Base-by-base conservation (phyloP, 805 yeast species). In the Huiozyma naganishii region DNA sequence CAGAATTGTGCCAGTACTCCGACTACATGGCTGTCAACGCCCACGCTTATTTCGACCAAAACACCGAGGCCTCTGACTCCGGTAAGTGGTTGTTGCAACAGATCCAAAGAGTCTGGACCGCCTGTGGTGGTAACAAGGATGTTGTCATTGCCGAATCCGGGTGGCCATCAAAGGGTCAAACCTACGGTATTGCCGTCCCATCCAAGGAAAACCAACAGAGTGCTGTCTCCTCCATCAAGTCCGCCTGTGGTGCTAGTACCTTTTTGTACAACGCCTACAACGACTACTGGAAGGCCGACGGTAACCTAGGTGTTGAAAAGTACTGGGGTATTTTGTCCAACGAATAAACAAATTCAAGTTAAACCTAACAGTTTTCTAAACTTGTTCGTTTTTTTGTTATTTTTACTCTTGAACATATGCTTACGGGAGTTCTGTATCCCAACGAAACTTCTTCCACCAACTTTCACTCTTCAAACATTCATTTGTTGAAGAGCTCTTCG, bases 1-100 rank as follows among this genome's bases (percentile, higher is more conserved):
- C 97, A 58, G 90, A 71, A 44, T 80, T 92, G 64, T 90, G 98
- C 77, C 72, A 74, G 33, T 62, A 67, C 65, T 83, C 95, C 46
- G 98, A 92, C 73, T 90, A 87, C 81, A 73, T 87, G 68, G 97
- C 97, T 48, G 83, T 85, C 66, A 92, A 90, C 72, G 96, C 97
- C 55, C 98, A 92, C 68, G 87, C 97, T 58, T 92, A 75, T 88
- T 92, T 92, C 65, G 98, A 90, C 66, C 88, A 90, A 69, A 66
- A 74, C 68, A 76, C 82, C 57, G 71, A 72, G 50, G 92, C 97
- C 56, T 72, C 63, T 30, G 74, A 77, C 52, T 87, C 97, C 50
- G 98, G 98, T 75, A 61, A 70, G 30, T 92, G 97, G 97, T 80
- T 89, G 56, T 67, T 84, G 60, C 65, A 73, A 64, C 95, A 89